Evolutionary conservation across 306 rosid genomes (phyloP).

Genomic region (Vigna trinervia): DNA sequence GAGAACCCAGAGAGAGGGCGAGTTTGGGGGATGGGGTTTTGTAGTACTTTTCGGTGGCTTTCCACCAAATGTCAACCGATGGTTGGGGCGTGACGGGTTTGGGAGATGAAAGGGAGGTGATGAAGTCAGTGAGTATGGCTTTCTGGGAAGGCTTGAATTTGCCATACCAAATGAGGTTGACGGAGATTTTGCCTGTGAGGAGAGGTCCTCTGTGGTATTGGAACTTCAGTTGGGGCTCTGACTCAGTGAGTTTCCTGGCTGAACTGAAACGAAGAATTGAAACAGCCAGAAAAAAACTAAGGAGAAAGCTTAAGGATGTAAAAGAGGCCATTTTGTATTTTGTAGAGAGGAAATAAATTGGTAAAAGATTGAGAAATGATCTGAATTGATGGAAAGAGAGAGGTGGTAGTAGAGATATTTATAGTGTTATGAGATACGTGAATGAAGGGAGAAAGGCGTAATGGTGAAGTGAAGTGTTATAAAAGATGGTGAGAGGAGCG

Average conservation of each 20-base stretch:
- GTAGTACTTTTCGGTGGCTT: slow-evolving; percentile 58
- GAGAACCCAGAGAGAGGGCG: slow-evolving; percentile 43
- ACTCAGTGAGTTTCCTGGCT: slow-evolving; percentile 39
- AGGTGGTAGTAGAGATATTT: neutral
- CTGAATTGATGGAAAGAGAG: neutral
- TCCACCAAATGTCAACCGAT: slow-evolving; percentile 64
- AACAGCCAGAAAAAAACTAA: slow-evolving; percentile 23
- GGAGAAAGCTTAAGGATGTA: neutral
- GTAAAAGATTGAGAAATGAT: neutral
- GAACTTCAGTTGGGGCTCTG: slow-evolving; percentile 37
- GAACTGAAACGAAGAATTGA: slow-evolving; percentile 36
- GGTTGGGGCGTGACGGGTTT: slow-evolving; percentile 42
- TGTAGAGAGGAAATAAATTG: neutral
- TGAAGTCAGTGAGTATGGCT: slow-evolving; percentile 56
- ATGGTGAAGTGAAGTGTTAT: neutral
- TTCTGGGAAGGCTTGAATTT: slow-evolving; percentile 62
- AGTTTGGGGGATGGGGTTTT: slow-evolving; percentile 38
- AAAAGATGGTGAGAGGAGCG: neutral
- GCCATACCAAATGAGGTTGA: slow-evolving; percentile 62
- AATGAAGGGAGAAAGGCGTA: too few species aligned
- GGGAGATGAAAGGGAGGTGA: slow-evolving; percentile 50
- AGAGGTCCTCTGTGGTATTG: slow-evolving; percentile 56
- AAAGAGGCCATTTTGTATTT: slow-evolving; percentile 44
- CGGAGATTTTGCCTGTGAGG: slow-evolving; percentile 44
- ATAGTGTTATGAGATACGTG: neutral